Evolutionary conservation across 495 filamentous ascomycete genomes (phyloP), one percentile per base, ranked within the genome.

Genomic region (Articulospora tetracladia): DNA sequence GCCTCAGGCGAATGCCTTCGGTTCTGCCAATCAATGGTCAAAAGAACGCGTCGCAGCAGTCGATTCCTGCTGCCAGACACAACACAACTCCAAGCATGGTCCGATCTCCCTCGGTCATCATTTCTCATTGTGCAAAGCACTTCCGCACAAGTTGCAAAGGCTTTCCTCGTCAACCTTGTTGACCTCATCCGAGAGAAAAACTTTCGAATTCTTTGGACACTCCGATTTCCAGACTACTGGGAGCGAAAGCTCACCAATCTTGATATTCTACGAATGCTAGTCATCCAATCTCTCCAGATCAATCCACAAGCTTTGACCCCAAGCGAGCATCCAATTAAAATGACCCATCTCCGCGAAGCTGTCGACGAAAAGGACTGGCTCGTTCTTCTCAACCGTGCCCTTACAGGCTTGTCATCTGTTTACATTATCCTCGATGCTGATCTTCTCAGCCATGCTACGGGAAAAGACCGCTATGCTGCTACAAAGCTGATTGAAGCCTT

Each of bases 371-470:
- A 44, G 15, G 59, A 62, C 6, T 62, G 59, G 59, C 15, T 56
- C 1, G 6, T 10, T 10, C 23, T 63, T 8, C 12, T 63, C 3
- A 26, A 10, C 23, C 26, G 17, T n/a, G 48, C 32, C 1, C 11
- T 63, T 1, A 6, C 22, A 19, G 55, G 34, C 8, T 3, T 63
- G 0, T 3, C 26, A 1, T 1, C 22, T 25, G 3, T 63, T 1
- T 62, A 96, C 90, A 52, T 97, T 89, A 76, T 96, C 91, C 74
- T 95, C 90, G 74, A 98, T 97, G 66, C 90, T 84, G 66, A 97
- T 84, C 79, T 97, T 96, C 77, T 98, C 17, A 11, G 44, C 1
- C 3, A 0, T 12, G 59, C 49, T 1, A 30, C 24, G 0, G 36
- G 23, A 6, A 1, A 60, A 15, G 26, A 27, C n/a, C 11, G 7